Base-by-base conservation (phyloP, 139 green algal species). In the Micractinium conductrix region DNA sequence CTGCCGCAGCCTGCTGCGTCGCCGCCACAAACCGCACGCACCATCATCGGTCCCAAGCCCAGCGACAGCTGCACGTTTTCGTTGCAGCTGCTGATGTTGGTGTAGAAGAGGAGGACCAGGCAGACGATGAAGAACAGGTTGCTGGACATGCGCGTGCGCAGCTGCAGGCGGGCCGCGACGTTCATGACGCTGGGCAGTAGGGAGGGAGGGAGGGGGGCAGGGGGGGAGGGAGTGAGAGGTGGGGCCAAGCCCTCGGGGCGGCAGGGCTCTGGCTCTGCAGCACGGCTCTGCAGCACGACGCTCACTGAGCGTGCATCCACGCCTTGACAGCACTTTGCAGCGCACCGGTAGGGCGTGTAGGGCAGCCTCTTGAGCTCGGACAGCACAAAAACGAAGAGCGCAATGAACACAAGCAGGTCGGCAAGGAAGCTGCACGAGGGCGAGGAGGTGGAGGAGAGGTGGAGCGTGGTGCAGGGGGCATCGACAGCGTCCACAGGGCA, bases 1-100 rank as follows among this genome's bases (percentile, higher is more conserved):
- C n/a, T n/a, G n/a, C n/a, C n/a, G n/a, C n/a, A n/a, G n/a, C n/a
- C n/a, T n/a, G n/a, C n/a, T n/a, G n/a, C n/a, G n/a, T n/a, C n/a
- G n/a, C n/a, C n/a, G n/a, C n/a, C n/a, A n/a, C n/a, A n/a, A n/a
- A n/a, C n/a, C n/a, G 33, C 65, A 8, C 60, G 24, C 65, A 72
- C 65, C 65, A 72, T 72, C 65, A 72, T 72, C 14, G 65, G 65
- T 12, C 65, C 65, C 6, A 78, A 43, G 0, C 70, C 70, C 70
- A 78, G 28, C 70, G 42, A 78, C 28, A 78, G 70, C 26, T 78
- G 28, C 26, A 78, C 30, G 42, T 78, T 78, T 42, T 42, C 70
- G 42, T 78, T 78, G 70, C 70, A 78, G 9, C 28, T 40, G 43
- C 58, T 40, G 26, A 78, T 37, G 43, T 78, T 50, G 10, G 58